phyloP scores from a whole-genome alignment of 2,329 filamentous ascomycete species.

The Xylariaceae sp. region DNA sequence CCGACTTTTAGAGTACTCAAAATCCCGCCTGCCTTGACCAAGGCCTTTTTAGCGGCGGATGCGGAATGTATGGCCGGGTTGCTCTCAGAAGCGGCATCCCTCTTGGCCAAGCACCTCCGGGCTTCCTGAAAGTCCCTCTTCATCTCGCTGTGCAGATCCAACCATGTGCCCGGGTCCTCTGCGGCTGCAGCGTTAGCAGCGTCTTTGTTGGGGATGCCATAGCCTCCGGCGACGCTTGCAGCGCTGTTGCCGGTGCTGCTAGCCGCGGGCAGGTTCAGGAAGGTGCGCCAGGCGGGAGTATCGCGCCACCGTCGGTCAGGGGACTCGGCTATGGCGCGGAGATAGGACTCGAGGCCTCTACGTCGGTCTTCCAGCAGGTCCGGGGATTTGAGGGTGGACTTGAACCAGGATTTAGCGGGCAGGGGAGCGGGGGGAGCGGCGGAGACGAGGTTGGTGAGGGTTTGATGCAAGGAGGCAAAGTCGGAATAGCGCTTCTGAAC shows the following conservation, averaged over 20 bases:
- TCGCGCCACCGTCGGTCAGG: slow-evolving; percentile 76
- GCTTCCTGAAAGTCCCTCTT: slow-evolving; percentile 68
- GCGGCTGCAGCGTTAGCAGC: slow-evolving; percentile 40
- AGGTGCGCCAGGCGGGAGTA: slow-evolving; percentile 66
- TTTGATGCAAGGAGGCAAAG: slow-evolving; percentile 63
- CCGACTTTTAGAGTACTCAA: slow-evolving; percentile 64
- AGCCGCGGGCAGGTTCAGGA: slow-evolving; percentile 63
- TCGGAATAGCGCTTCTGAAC: slow-evolving; percentile 81
- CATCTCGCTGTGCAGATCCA: slow-evolving; percentile 71
- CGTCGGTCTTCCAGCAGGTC: slow-evolving; percentile 70
- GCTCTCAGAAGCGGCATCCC: slow-evolving; percentile 57
- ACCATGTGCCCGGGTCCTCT: slow-evolving; percentile 65
- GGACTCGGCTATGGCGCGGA: slow-evolving; percentile 66
- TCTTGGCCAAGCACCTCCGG: slow-evolving; percentile 58
- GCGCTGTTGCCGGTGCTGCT: slow-evolving; percentile 46
- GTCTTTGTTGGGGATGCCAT: slow-evolving; percentile 27
- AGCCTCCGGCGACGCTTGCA: slow-evolving; percentile 43
- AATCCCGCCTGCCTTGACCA: slow-evolving; percentile 65
- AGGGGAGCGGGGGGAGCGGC: slow-evolving; percentile 62
- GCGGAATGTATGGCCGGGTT: slow-evolving; percentile 56
- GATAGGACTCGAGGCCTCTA: slow-evolving; percentile 63
- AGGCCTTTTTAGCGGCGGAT: slow-evolving; percentile 68
- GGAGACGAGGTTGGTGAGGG: slow-evolving; percentile 58
- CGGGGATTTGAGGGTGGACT: slow-evolving; percentile 64
- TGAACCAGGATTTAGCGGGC: slow-evolving; percentile 73